Evolutionary conservation across 164 flowering plant species (phyloP).

Genomic region (Berberis vulgaris): DNA sequence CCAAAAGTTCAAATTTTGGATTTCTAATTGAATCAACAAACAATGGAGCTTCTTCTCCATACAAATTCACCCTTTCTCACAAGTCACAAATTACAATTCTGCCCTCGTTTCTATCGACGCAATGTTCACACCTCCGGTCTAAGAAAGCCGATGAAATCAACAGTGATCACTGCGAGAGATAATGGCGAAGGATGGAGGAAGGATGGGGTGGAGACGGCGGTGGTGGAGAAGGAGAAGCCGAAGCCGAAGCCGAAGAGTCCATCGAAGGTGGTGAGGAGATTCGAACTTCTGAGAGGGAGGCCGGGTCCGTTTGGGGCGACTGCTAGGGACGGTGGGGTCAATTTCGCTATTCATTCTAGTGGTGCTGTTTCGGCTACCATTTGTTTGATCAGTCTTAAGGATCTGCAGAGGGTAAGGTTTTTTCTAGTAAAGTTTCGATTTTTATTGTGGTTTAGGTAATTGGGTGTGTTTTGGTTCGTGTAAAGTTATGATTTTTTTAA

Average conservation of each 20-base stretch:
- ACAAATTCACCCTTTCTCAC: no score
- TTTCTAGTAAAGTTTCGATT: no score
- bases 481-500: no score
- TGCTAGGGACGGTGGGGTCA: conserved; percentile 60
- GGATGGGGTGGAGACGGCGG: conserved; percentile 23
- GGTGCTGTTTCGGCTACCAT: conserved; percentile 62
- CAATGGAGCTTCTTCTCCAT: no score
- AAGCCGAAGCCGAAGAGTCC: conserved; percentile 6
- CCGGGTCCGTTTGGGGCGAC: conserved; percentile 90
- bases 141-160: neutral
- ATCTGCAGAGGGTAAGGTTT: conserved; percentile 49
- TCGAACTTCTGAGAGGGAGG: conserved; percentile 44
- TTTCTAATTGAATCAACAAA: no score
- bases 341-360: conserved; percentile 60
- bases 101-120: neutral
- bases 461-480: no score
- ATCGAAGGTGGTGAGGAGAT: conserved; percentile 13
- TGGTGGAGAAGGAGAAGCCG: conserved; percentile 21
- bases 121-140: neutral
- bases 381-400: conserved; percentile 54
- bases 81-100: no score
- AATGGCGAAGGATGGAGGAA: conserved; percentile 9
- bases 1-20: no score
- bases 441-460: no score
- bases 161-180: conserved; percentile 14